Conservation (phyloP, 2,329 filamentous ascomycete species). For the Bimuria novae-zelandiae region DNA sequence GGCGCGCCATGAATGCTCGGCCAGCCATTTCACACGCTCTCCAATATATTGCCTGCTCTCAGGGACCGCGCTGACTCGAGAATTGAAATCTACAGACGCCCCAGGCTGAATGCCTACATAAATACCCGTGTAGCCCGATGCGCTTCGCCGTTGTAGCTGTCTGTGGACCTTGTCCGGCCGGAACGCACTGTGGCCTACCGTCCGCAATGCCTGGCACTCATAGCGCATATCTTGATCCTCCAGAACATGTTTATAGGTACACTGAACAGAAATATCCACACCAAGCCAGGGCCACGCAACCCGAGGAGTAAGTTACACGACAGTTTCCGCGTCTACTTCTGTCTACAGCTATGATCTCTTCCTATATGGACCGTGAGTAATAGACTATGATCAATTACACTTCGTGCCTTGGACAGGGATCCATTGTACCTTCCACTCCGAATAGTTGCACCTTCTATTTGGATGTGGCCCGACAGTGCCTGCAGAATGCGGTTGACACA, state of each 20-base stretch:
- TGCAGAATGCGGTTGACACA: too few species aligned
- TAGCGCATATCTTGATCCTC: slow-evolving; percentile 23
- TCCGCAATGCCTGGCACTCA: slow-evolving; percentile 23
- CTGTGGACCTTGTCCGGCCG: not conserved
- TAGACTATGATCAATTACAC: slow-evolving; percentile 8
- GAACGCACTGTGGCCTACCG: slow-evolving; percentile 19
- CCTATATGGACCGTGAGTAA: too few species aligned
- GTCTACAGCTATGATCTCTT: too few species aligned
- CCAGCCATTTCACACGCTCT: slow-evolving; percentile 9
- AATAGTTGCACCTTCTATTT: slow-evolving; percentile 9
- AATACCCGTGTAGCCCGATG: too few species aligned
- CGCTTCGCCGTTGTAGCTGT: not conserved
- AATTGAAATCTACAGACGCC: slow-evolving; percentile 3
- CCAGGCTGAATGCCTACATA: too few species aligned
- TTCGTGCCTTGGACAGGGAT: not conserved
- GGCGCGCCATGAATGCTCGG: slow-evolving; percentile 1
- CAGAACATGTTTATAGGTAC: slow-evolving; percentile 19
- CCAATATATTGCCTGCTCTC: slow-evolving; percentile 15
- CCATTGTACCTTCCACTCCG: slow-evolving; percentile 16
- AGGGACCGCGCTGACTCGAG: slow-evolving; percentile 17
- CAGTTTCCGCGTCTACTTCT: too few species aligned
- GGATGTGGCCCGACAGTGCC: not conserved
- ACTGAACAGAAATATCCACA: slow-evolving; percentile 24
- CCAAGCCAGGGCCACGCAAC: slow-evolving; percentile 12
- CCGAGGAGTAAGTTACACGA: too few species aligned